Base-by-base conservation (phyloP, 2,329 filamentous ascomycete genomes). In the Ophiostoma sp. region DNA sequence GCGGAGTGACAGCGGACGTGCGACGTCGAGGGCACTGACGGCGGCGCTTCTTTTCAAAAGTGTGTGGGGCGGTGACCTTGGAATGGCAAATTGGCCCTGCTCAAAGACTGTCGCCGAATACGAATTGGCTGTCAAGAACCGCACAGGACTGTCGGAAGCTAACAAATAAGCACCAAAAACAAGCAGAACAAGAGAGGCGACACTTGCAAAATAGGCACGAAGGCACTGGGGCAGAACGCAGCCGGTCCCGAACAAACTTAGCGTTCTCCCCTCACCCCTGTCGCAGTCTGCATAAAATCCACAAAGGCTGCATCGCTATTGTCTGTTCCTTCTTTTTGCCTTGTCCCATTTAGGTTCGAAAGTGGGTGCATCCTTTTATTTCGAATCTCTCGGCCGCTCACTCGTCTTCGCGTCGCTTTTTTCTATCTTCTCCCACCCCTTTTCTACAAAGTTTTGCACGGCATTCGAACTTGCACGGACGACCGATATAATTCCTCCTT, bases 351-450 rank as follows among this genome's bases (percentile, higher is more conserved):
- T 69, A 36, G 48, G 48, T 42, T 52, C 22, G 19, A 42, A 50
- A 31, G 66, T 69, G 66, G 66, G 66, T 57, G 66, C 48, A 52
- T 69, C 66, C 9, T 69, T 69, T 69, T 69, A 69, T 69, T 69
- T 69, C 66, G 48, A 52, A 55, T 69, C 33, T 69, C 66, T 59
- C 15, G 39, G 50, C 28, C 22, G 25, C n/a, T 22, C 63, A 45
- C 39, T 48, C 25, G 42, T 28, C 22, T 33, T 50, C 42, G 64
- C 42, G 42, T 69, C 42, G 25, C 64, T 68, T 69, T 36, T 55
- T 25, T 55, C 50, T 55, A 9, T 6, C 33, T 17, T 33, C 55
- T 64, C 11, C 36, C 36, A 45, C 50, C 63, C 59, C 45, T 63
- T 42, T 69, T 57, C 66, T 55, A 57, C 31, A 6, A n/a, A n/a